Base-by-base conservation (phyloP, 352 stramenopile species). In the Phytophthora meadii region DNA sequence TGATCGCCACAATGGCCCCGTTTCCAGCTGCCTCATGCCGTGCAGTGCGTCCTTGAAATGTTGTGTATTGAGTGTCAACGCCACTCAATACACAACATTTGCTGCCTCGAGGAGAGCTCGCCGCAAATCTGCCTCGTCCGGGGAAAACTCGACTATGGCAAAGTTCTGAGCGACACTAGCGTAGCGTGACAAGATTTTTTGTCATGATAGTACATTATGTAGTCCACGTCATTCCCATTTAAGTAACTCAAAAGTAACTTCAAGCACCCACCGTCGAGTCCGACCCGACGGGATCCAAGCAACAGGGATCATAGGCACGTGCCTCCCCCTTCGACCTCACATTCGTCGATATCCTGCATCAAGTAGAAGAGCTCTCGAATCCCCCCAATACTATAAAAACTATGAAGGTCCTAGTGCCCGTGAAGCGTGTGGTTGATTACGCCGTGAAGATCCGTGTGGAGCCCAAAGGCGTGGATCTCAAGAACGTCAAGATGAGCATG, bases 401-500 rank as follows among this genome's bases (percentile, higher is more conserved):
- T 2, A 72, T 93, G 84, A 93, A 95, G 75, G 86, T 99, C 55
- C 84, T 99, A 41, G 97, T 99, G 25, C 95, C 95, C 22, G 93
- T 99, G 53, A 99, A 99, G 85, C 90, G 97, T 64, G 97, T 99
- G 30, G 84, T 96, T 32, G 97, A 99, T 78, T 99, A 99, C 66
- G 97, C 97, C 44, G 97, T 99, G 17, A 99, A 99, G 81, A 97
- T 99, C 61, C 94, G 97, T 61, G 95, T 99, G 50, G 82, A 93
- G 57, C 85, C 97, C 36, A 86, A 88, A 69, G 93, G 92, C 50
- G 97, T 99, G 25, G 96, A 99, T 63, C 87, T 99, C 17, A 95
- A 95, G 70, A 99, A 99, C 77, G 96, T 99, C 39, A 99, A 99
- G 85, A 99, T 99, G 97, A 98, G 88, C 60, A 98, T 99, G 93